phyloP scores from a whole-genome alignment of 768 basidiomycete genomes.

The Suillus cothurnatus region DNA sequence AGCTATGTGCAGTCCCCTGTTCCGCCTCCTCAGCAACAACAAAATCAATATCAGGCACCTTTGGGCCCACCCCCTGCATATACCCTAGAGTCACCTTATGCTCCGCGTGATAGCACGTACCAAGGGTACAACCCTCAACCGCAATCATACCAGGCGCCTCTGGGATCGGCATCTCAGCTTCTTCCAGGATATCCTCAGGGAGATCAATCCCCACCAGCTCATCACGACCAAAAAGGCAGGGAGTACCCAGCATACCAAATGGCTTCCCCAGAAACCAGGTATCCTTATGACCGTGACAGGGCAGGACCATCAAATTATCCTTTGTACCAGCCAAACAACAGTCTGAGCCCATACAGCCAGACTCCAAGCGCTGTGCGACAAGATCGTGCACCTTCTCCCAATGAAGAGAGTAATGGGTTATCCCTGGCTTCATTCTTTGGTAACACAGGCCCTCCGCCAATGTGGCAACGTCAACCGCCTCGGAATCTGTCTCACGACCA shows the following conservation, averaged over 20 bases:
- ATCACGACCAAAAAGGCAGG: slow-evolving; percentile 12
- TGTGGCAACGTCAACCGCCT: slow-evolving; percentile 28
- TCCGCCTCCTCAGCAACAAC: slow-evolving; percentile 5
- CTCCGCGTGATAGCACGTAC: slow-evolving; percentile 15
- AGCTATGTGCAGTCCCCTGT: slow-evolving; percentile 16
- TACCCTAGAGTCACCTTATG: neutral
- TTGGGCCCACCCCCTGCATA: slow-evolving; percentile 16
- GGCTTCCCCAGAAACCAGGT: neutral
- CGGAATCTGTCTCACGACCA: slow-evolving; percentile 17
- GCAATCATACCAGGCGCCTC: slow-evolving; percentile 10
- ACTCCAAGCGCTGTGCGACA: slow-evolving; percentile 8
- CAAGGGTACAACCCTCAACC: slow-evolving; percentile 15
- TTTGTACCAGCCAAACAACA: neutral
- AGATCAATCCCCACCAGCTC: slow-evolving; percentile 11
- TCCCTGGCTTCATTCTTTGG: slow-evolving; percentile 31
- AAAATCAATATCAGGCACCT: slow-evolving; percentile 11
- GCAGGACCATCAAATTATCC: neutral
- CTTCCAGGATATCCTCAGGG: slow-evolving; percentile 5
- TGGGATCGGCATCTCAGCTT: slow-evolving; percentile 1
- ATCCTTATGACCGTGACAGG: neutral
- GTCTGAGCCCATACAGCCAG: neutral
- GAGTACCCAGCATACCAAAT: neutral
- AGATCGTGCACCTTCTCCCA: slow-evolving; percentile 8
- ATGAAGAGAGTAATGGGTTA: slow-evolving; percentile 6
- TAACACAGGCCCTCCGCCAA: slow-evolving; percentile 24